Evolutionary conservation across 2,329 filamentous ascomycete species (phyloP).

Genomic region (Clonostachys byssicola): DNA sequence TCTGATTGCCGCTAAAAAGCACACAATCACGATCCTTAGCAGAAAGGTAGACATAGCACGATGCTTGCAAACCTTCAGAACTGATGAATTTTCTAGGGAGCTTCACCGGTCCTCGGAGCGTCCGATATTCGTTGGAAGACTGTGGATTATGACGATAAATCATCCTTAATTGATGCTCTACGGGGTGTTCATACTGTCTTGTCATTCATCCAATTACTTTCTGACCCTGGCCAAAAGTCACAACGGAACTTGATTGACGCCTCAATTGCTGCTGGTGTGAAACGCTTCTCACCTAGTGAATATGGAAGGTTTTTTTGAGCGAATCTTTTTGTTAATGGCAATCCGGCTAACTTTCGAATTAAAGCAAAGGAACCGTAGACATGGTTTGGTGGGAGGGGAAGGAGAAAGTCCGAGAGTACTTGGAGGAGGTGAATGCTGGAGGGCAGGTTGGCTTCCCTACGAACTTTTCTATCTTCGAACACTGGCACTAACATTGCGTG

Average conservation of each 20-base stretch:
- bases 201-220: constrained; percentile 36
- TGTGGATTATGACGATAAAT: neutral
- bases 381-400: constrained; percentile 46
- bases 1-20: neutral
- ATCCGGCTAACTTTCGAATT: neutral
- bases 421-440: constrained; percentile 41
- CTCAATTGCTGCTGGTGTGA: constrained; percentile 51
- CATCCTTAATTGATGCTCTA: neutral
- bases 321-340: neutral
- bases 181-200: constrained; percentile 45
- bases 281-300: constrained; percentile 58
- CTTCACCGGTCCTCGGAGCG: no score
- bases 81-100: no score
- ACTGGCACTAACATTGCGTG: no score
- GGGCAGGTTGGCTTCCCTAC: no score
- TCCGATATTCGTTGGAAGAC: neutral
- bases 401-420: constrained; percentile 38
- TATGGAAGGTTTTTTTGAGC: constrained; percentile 33
- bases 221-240: constrained; percentile 18
- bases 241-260: constrained; percentile 47
- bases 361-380: constrained; percentile 8
- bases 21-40: neutral
- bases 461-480: no score
- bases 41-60: neutral
- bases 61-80: no score